phyloP scores from a whole-genome alignment of 2,329 filamentous ascomycete species.

The Geosmithia flava region DNA sequence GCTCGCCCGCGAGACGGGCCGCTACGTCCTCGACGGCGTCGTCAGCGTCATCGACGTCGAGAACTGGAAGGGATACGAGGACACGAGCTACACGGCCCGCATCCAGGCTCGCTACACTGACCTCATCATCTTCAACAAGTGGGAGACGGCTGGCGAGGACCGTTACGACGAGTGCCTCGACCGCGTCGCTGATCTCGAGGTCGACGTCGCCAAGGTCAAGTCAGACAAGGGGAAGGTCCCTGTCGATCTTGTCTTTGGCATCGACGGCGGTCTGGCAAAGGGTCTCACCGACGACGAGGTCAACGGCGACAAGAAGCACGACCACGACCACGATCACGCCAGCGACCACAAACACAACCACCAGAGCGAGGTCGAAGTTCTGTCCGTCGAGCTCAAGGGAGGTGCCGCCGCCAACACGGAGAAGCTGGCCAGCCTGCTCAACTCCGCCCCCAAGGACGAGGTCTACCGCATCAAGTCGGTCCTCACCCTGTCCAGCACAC shows the following conservation, averaged over 20 bases:
- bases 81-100: constrained; percentile 78
- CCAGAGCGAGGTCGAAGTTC: constrained; percentile 85
- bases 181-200: constrained; percentile 65
- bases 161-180: constrained; percentile 69
- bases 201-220: constrained; percentile 75
- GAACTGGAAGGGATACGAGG: constrained; percentile 89
- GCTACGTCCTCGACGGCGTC: constrained; percentile 74
- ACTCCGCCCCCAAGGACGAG: constrained; percentile 75
- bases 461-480: constrained; percentile 87
- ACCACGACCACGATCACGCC: constrained; percentile 17
- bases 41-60: constrained; percentile 86
- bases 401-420: constrained; percentile 36
- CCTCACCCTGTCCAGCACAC: constrained; percentile 31
- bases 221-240: constrained; percentile 69
- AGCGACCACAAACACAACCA: constrained; percentile 33
- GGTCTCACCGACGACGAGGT: constrained; percentile 29
- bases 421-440: constrained; percentile 55
- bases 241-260: constrained; percentile 69
- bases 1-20: constrained; percentile 53
- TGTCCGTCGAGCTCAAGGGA: constrained; percentile 61
- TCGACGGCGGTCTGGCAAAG: constrained; percentile 68
- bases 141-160: constrained; percentile 64
- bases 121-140: constrained; percentile 86
- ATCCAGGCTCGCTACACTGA: constrained; percentile 86
- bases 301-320: constrained; percentile 11